A percentile compares a stretch with the other conserved stretches of the same genome.
phyloP scores from a whole-genome alignment of 2,329 filamentous ascomycete genomes.

The Arthrobotrys megalospora region DNA sequence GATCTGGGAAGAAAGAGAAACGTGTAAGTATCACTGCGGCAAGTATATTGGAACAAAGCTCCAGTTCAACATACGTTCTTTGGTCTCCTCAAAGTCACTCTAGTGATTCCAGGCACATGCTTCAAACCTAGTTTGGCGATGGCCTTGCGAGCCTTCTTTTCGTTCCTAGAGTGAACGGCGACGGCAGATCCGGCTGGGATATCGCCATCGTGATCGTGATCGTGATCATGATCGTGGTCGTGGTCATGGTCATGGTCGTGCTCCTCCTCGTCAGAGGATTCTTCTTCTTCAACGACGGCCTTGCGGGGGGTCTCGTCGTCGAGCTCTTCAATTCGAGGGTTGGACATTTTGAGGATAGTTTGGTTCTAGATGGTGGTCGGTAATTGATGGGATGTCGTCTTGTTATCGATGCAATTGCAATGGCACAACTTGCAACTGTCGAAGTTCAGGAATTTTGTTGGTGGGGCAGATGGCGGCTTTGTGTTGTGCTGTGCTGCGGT shows the following conservation, averaged over 20 bases:
- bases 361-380: background rate
- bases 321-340: conserved; percentile 97
- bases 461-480: conserved; percentile 38
- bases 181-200: conserved; percentile 88
- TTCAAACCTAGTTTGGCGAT: conserved; percentile 98
- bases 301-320: conserved; percentile 89
- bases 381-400: conserved; percentile 10
- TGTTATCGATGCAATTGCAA: conserved; percentile 18
- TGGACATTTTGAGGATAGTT: conserved; percentile 82
- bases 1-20: conserved; percentile 74
- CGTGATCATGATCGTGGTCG: conserved; percentile 70
- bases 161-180: conserved; percentile 97
- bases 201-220: conserved; percentile 72
- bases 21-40: background rate
- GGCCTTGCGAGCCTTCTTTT: conserved; percentile 99
- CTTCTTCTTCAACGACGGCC: conserved; percentile 78
- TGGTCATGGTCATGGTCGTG: conserved; percentile 70
- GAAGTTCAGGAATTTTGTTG: conserved; percentile 49
- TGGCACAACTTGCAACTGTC: background rate
- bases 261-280: conserved; percentile 69
- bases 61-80: conserved; percentile 86
- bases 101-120: conserved; percentile 96
- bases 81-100: conserved; percentile 95
- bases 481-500: conserved; percentile 47
- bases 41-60: background rate